Conservation (phyloP, 2,329 filamentous ascomycete species). For the Cryphonectria nitschkei region DNA sequence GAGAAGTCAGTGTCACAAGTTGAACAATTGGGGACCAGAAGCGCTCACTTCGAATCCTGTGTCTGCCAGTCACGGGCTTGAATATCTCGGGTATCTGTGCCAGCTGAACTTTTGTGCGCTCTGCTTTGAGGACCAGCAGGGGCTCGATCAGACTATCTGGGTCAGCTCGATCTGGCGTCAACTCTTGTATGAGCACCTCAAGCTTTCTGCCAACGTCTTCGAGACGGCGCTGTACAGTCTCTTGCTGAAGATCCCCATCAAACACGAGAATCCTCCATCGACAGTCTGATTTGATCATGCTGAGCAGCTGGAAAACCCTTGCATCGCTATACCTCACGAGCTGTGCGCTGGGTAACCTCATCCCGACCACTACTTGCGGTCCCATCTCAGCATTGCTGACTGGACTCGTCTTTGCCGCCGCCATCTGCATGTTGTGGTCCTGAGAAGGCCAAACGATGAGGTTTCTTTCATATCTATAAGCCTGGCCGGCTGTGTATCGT, state of each 20-base stretch:
- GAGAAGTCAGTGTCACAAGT: conserved; percentile 2
- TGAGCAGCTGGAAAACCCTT: conserved; percentile 45
- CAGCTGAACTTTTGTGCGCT: conserved; percentile 52
- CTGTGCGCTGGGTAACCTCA: conserved; percentile 44
- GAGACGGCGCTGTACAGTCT: background rate
- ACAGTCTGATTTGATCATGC: conserved; percentile 47
- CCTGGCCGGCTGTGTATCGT: conserved; percentile 64
- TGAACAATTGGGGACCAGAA: too few species aligned
- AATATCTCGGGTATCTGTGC: conserved; percentile 59
- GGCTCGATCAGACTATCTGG: conserved; percentile 61
- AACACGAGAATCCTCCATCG: conserved; percentile 36
- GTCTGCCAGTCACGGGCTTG: conserved; percentile 58
- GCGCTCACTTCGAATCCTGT: conserved; percentile 53
- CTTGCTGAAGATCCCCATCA: conserved; percentile 20
- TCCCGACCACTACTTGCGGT: conserved; percentile 22
- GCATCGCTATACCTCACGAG: conserved; percentile 58
- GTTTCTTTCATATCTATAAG: conserved; percentile 56
- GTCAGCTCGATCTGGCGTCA: conserved; percentile 47
- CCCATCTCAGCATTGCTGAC: background rate
- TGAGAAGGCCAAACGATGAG: conserved; percentile 42
- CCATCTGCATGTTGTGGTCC: background rate
- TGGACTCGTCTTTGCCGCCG: background rate
- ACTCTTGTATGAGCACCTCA: conserved; percentile 38
- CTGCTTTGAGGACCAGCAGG: conserved; percentile 55
- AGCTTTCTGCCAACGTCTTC: conserved; percentile 20